Percentiles rank a stretch among this genome's conserved stretches.
phyloP scores from a whole-genome alignment of 495 filamentous ascomycete genomes.

The Penicillium fimorum region DNA sequence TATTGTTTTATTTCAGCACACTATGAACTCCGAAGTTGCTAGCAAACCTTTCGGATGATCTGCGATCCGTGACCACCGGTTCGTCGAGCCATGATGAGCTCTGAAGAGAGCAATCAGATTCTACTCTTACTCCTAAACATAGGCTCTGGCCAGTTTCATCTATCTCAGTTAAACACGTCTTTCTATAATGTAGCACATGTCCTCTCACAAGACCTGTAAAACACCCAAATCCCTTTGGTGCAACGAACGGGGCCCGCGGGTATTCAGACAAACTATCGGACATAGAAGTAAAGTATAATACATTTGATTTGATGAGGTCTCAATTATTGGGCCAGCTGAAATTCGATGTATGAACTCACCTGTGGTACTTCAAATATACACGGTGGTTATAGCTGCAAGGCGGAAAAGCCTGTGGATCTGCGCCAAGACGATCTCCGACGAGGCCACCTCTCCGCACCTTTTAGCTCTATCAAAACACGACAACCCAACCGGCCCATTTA shows the following conservation, averaged over 20 bases:
- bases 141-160: neutral
- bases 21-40: neutral
- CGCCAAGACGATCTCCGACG: conserved; percentile 17
- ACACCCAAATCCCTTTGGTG: neutral
- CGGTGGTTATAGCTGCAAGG: neutral
- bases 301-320: neutral
- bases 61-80: neutral
- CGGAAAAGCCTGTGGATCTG: conserved; percentile 6
- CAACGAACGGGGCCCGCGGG: neutral
- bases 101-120: neutral
- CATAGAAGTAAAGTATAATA: neutral
- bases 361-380: neutral
- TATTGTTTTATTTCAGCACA: neutral
- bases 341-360: neutral
- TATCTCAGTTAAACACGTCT: neutral
- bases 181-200: neutral
- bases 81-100: neutral
- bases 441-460: conserved; percentile 35
- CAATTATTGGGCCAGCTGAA: neutral
- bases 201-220: neutral
- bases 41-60: neutral
- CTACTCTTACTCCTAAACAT: neutral
- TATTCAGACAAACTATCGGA: neutral
- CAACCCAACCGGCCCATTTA: conserved; percentile 13
- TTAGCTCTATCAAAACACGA: conserved; percentile 24